phyloP scores from a whole-genome alignment of 805 yeast genomes.

The Ogataea allantospora region DNA sequence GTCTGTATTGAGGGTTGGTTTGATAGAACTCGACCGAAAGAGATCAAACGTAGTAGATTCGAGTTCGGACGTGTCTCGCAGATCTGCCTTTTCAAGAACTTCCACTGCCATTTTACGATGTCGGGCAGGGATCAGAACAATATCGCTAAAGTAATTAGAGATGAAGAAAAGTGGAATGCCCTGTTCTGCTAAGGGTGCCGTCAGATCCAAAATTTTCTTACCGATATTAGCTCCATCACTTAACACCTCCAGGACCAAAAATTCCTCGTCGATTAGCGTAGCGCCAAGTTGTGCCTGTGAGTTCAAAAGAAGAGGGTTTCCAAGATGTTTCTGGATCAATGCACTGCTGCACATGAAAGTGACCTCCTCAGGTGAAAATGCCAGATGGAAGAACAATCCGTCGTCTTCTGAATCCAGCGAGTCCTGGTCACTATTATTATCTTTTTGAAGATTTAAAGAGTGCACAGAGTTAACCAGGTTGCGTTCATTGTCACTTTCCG shows the following conservation, averaged over 20 bases:
- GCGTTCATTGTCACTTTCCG: slow-evolving; percentile 7
- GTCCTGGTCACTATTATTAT: slow-evolving; percentile 7
- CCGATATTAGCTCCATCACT: slow-evolving; percentile 58
- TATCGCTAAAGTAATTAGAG: slow-evolving; percentile 62
- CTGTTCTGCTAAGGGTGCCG: slow-evolving; percentile 56
- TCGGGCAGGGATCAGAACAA: slow-evolving; percentile 53
- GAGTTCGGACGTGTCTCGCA: slow-evolving; percentile 15
- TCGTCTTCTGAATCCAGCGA: slow-evolving; percentile 34
- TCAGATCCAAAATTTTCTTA: slow-evolving; percentile 52
- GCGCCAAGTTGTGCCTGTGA: slow-evolving; percentile 29
- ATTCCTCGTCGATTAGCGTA: slow-evolving; percentile 43
- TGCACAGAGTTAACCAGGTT: slow-evolving; percentile 16
- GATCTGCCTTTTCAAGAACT: slow-evolving; percentile 36
- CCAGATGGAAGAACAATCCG: slow-evolving; percentile 54
- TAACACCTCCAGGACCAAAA: slow-evolving; percentile 55
- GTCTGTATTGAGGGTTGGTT: slow-evolving; percentile 42
- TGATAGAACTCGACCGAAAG: slow-evolving; percentile 38
- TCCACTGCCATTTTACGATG: slow-evolving; percentile 44
- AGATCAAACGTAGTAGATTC: slow-evolving; percentile 38
- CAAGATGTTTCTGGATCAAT: slow-evolving; percentile 39
- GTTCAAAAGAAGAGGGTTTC: slow-evolving; percentile 35
- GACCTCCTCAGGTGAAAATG: slow-evolving; percentile 62
- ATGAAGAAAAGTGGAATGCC: slow-evolving; percentile 59
- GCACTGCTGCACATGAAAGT: slow-evolving; percentile 52
- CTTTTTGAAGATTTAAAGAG: slow-evolving; percentile 14